A percentile compares a stretch with the other conserved stretches of the same genome.
Evolutionary conservation across 495 filamentous ascomycete genomes (phyloP).

Genomic region (Lepraria neglecta): DNA sequence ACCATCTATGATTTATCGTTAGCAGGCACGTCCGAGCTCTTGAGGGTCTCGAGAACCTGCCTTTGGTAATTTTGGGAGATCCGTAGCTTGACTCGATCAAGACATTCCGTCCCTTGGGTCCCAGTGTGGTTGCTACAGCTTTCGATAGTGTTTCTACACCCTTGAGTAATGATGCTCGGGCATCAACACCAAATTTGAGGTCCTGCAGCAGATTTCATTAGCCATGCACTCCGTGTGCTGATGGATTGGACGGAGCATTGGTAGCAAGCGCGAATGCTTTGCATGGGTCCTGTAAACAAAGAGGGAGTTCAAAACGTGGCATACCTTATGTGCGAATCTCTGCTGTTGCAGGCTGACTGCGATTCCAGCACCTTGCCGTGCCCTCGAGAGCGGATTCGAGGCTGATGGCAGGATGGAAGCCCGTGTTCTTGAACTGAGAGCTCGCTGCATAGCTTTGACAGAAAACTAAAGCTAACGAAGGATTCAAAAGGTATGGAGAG

Average conservation of each 20-base stretch:
- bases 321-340: conserved; percentile 90
- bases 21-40: conserved; percentile 27
- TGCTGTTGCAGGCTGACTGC: conserved; percentile 70
- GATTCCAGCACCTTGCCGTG: conserved; percentile 36
- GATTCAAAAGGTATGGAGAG: conserved; percentile 28
- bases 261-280: background rate
- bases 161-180: conserved; percentile 75
- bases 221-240: too few species aligned
- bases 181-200: conserved; percentile 96
- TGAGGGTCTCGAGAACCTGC: conserved; percentile 43
- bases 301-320: conserved; percentile 26
- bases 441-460: conserved; percentile 58
- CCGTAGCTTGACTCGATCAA: conserved; percentile 96
- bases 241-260: too few species aligned
- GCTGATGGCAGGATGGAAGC: conserved; percentile 65
- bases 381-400: conserved; percentile 35
- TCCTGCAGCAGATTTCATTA: conserved; percentile 50
- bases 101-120: conserved; percentile 97
- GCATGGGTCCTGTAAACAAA: conserved; percentile 5
- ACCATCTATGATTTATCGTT: conserved; percentile 58
- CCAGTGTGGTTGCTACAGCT: conserved; percentile 92
- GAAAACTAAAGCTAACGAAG: conserved; percentile 26
- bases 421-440: conserved; percentile 57
- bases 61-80: conserved; percentile 99
- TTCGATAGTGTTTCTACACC: conserved; percentile 96